Percentiles rank a stretch among this genome's conserved stretches.
phyloP scores from a whole-genome alignment of 768 basidiomycete genomes.

The Tubosaeta brunneosetosa region DNA sequence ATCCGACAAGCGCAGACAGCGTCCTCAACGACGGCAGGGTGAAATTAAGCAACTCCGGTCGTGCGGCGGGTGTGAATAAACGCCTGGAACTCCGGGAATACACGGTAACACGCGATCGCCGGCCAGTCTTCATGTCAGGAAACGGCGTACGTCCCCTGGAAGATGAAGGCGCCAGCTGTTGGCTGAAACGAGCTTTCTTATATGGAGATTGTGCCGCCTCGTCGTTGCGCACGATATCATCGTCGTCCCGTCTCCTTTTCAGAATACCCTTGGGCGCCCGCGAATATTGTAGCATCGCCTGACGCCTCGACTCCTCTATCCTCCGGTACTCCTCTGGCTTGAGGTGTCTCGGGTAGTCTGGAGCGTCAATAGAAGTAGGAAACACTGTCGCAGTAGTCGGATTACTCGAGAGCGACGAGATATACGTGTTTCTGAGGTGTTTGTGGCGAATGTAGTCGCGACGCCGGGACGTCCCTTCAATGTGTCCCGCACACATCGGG shows the following conservation, averaged over 20 bases:
- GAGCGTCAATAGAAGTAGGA: slow-evolving; percentile 16
- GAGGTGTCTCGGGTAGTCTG: slow-evolving; percentile 17
- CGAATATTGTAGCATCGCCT: slow-evolving; percentile 25
- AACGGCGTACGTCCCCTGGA: slow-evolving; percentile 14
- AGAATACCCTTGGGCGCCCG: slow-evolving; percentile 25
- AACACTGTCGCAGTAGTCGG: slow-evolving; percentile 6
- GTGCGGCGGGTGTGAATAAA: background rate
- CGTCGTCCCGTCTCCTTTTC: slow-evolving; percentile 25
- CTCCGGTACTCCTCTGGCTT: slow-evolving; percentile 21
- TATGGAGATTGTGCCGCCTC: background rate
- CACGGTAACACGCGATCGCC: slow-evolving; percentile 14
- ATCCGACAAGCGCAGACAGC: slow-evolving; percentile 29
- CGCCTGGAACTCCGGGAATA: slow-evolving; percentile 16
- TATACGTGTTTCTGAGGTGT: slow-evolving; percentile 27
- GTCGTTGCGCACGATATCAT: slow-evolving; percentile 3
- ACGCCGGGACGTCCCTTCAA: slow-evolving; percentile 24
- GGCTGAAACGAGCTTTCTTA: slow-evolving; percentile 25
- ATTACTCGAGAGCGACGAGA: slow-evolving; percentile 20
- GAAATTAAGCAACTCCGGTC: slow-evolving; percentile 26
- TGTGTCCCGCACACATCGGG: slow-evolving; percentile 17
- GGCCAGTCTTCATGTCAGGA: slow-evolving; percentile 7
- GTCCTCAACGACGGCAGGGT: slow-evolving; percentile 30
- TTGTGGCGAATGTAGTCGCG: slow-evolving; percentile 26
- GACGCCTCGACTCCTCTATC: slow-evolving; percentile 23
- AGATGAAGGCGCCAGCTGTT: background rate